Base-by-base conservation (phyloP, 768 basidiomycete species). In the Pleurotus tuoliensis region DNA sequence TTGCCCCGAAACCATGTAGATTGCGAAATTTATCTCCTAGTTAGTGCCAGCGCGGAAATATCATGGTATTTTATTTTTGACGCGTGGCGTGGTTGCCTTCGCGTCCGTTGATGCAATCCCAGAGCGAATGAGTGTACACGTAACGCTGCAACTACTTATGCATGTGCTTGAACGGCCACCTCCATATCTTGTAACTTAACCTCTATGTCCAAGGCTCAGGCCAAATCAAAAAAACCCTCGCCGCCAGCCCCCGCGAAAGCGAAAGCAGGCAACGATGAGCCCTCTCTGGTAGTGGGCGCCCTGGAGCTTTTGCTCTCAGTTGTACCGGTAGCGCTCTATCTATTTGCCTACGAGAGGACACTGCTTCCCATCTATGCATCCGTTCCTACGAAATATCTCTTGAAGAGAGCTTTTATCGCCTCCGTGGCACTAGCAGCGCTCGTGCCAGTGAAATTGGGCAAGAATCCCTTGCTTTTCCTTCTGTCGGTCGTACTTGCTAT, bases 321-420 rank as follows among this genome's bases (percentile, higher is more conserved):
- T 39, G 51, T 72, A 11, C 64, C 72, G 6, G 69, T 86, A 37
- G 86, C 87, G 2, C 76, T 90, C 30, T 74, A 82, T 54, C 73
- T 84, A 15, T 84, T 81, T 60, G 71, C 79, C 5, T 89, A 91
- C 64, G 78, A 82, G 66, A 82, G 81, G 34, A 76, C 82, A 7
- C 64, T 92, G n/a, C 69, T 76, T 55, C 90, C 90, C 13, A 71
- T 91, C 3, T 92, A 90, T 66, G 89, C 84, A 47, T 73, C 78
- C 11, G 74, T 76, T 5, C 81, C 87, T 0, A 82, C 85, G 1
- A 72, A 71, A 0, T 72, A 76, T 54, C 73, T 83, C 38, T 70
- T 91, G 47, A 66, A 74, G 54, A 65, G 70, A 49, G 60, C 74
- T 13, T 59, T 73, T 22, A 56, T 74, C 22, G 64, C 63, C 41